Conservation (phyloP, 495 filamentous ascomycete genomes). For the Peziza echinospora region DNA sequence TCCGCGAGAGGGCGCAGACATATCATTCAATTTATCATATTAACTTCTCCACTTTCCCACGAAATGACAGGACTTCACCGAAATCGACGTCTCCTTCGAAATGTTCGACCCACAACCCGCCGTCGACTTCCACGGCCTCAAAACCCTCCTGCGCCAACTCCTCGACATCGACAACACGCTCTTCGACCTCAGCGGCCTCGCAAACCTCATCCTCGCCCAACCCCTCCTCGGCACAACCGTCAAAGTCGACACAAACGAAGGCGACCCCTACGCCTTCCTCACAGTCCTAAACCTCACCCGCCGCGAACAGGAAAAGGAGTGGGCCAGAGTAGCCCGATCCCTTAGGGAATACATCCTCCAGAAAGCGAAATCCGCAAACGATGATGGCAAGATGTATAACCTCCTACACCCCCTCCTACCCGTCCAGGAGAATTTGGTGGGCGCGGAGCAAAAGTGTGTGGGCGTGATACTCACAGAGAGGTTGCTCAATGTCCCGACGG, state of each 20-base stretch:
- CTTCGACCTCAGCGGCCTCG: constrained; percentile 66
- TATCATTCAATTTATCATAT: too few relatives aligned
- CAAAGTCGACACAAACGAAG: constrained; percentile 83
- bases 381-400: constrained; percentile 10
- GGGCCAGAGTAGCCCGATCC: constrained; percentile 40
- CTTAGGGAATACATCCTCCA: constrained; percentile 48
- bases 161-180: constrained; percentile 69
- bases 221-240: constrained; percentile 79
- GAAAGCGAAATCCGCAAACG: constrained; percentile 29
- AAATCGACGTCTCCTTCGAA: constrained; percentile 83
- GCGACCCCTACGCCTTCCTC: constrained; percentile 85
- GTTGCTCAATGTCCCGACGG: constrained; percentile 81
- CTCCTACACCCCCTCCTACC: too few relatives aligned
- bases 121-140: constrained; percentile 87
- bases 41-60: too few relatives aligned
- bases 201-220: constrained; percentile 77
- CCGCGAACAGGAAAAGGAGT: constrained; percentile 37
- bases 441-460: constrained; percentile 30
- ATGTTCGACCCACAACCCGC: constrained; percentile 86
- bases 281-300: constrained; percentile 53
- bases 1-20: too few relatives aligned
- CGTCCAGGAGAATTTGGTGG: constrained; percentile 30
- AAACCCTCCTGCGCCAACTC: constrained; percentile 77
- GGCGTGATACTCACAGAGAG: constrained; percentile 80
- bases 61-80: neutral